phyloP scores from a whole-genome alignment of 2,329 filamentous ascomycete genomes.

The Elsinoe fawcettii region DNA sequence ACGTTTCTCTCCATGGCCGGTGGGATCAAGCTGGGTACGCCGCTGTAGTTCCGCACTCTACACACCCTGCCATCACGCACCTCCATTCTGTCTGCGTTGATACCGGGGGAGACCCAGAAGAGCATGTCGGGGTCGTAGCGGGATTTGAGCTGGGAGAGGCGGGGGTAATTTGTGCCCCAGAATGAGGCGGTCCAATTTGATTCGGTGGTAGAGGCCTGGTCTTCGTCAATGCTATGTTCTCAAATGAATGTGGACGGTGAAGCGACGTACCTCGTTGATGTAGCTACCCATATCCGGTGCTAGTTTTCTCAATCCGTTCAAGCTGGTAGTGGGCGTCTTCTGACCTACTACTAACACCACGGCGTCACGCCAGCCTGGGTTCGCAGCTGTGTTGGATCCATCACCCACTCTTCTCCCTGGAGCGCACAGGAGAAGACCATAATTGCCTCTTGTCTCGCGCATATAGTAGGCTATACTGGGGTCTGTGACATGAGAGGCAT shows the following conservation, averaged over 20 bases:
- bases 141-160: conserved; percentile 27
- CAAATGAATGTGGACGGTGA: neutral
- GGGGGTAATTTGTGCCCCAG: conserved; percentile 30
- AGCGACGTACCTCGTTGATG: conserved; percentile 38
- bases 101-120: neutral
- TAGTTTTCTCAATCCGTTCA: conserved; percentile 30
- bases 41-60: neutral
- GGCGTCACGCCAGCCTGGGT: conserved; percentile 38
- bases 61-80: neutral
- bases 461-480: neutral
- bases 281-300: conserved; percentile 38
- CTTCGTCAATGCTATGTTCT: too few relatives aligned
- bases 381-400: conserved; percentile 23
- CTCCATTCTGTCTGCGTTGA: neutral
- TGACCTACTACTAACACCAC: conserved; percentile 32
- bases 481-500: neutral
- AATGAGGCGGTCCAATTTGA: conserved; percentile 31
- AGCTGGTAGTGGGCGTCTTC: conserved; percentile 22
- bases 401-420: neutral
- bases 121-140: conserved; percentile 27
- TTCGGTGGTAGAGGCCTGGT: conserved; percentile 24
- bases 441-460: neutral
- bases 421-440: neutral
- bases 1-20: neutral
- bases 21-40: neutral